Conservation (phyloP, 2,329 filamentous ascomycete species). For the Zymoseptoria ardabiliae region DNA sequence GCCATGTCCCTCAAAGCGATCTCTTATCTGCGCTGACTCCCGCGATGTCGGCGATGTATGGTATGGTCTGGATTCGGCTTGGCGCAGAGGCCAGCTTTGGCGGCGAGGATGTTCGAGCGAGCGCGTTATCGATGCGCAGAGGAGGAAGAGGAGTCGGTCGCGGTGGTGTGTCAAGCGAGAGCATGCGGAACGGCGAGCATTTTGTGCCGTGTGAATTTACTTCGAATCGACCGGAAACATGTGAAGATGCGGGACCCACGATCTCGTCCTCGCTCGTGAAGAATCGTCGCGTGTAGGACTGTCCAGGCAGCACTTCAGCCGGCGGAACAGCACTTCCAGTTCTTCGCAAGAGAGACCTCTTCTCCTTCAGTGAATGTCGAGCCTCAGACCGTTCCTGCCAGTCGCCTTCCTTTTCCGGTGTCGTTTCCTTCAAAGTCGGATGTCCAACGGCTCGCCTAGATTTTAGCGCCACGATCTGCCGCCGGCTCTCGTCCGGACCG, state of each 20-base stretch:
- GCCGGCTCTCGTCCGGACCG: neutral
- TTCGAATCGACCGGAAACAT: neutral
- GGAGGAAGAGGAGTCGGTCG: neutral
- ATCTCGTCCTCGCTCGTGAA: neutral
- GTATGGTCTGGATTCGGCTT: neutral
- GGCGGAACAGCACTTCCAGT: neutral
- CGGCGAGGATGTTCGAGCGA: neutral
- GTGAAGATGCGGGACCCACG: neutral
- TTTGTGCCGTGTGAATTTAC: neutral
- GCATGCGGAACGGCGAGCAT: neutral
- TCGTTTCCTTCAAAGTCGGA: neutral
- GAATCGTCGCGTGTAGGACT: neutral
- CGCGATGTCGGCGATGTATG: neutral
- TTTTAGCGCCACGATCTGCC: neutral
- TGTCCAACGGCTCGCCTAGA: neutral
- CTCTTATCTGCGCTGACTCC: neutral
- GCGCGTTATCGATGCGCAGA: neutral
- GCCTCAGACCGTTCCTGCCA: neutral
- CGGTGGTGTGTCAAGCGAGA: neutral
- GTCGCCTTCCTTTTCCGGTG: neutral
- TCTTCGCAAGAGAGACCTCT: neutral
- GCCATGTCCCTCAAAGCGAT: constrained; percentile 16
- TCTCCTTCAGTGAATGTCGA: neutral
- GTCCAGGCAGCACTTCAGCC: neutral
- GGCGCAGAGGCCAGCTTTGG: neutral